A percentile compares a stretch with the other conserved stretches of the same genome.
Conservation (phyloP, 805 yeast genomes). For the Millerozyma miso region DNA sequence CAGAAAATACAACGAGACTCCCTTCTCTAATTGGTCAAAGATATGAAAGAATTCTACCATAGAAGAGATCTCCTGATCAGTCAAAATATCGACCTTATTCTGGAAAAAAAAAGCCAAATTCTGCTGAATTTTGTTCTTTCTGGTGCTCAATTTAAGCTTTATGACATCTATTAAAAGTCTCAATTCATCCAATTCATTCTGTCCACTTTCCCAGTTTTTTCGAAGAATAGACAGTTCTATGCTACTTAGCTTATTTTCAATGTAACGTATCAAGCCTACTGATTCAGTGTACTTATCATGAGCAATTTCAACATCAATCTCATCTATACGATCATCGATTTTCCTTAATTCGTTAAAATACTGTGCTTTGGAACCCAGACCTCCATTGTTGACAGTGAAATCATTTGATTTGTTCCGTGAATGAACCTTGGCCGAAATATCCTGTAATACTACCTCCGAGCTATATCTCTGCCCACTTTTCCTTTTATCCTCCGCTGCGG, state of each 20-base stretch:
- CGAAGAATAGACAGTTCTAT: conserved; percentile 23
- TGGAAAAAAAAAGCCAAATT: conserved; percentile 35
- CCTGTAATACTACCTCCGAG: conserved; percentile 47
- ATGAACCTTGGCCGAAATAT: conserved; percentile 58
- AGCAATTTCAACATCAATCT: conserved; percentile 63
- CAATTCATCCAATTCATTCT: conserved; percentile 17
- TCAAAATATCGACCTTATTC: conserved; percentile 27
- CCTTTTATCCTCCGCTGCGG: conserved; percentile 24
- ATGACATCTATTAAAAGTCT: conserved; percentile 37
- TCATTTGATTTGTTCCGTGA: conserved; percentile 54
- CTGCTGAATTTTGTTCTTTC: conserved; percentile 35
- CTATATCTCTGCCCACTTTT: conserved; percentile 27
- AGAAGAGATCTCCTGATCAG: conserved; percentile 24
- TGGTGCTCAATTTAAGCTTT: conserved; percentile 34
- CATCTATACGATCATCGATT: conserved; percentile 62
- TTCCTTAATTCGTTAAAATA: conserved; percentile 44
- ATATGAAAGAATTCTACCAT: conserved; percentile 34
- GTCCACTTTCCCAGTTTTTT: conserved; percentile 1
- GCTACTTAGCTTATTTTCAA: conserved; percentile 27
- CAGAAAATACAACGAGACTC: conserved; percentile 28
- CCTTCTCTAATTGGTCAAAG: conserved; percentile 34
- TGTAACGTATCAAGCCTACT: conserved; percentile 37
- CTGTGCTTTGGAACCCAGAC: conserved; percentile 19
- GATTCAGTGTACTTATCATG: conserved; percentile 51
- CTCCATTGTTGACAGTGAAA: conserved; percentile 14